phyloP scores from a whole-genome alignment of 1,139 yeast genomes.

The Tardiomyces digboiensis region DNA sequence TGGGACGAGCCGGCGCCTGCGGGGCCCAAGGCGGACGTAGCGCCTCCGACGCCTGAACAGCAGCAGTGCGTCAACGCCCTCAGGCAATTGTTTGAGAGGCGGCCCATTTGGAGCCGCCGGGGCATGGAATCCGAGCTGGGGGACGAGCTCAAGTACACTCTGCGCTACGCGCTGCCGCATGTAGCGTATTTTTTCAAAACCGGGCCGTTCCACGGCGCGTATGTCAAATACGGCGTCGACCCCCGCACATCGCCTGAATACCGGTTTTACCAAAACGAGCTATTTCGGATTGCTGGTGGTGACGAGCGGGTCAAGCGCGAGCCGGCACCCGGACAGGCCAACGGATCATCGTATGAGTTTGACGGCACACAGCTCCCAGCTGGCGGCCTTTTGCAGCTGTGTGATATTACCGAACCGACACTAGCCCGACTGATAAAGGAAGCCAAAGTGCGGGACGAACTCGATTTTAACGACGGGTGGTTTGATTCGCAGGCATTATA shows the following conservation, averaged over 20 bases:
- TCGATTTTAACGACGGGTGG: conserved; percentile 60
- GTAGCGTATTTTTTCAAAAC: conserved; percentile 71
- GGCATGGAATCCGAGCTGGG: conserved; percentile 51
- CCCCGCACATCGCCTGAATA: conserved; percentile 49
- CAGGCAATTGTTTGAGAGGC: conserved; percentile 43
- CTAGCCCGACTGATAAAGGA: conserved; percentile 40
- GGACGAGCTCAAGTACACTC: conserved; percentile 32
- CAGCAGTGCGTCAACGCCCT: conserved; percentile 47
- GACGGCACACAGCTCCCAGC: conserved; percentile 64
- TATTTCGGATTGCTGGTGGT: conserved; percentile 48
- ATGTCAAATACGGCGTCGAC: conserved; percentile 68
- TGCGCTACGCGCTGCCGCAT: conserved; percentile 75
- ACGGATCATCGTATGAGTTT: conserved; percentile 43
- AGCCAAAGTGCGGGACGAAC: conserved; percentile 23
- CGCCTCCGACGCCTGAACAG: conserved; percentile 24
- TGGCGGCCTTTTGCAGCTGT: conserved; percentile 70
- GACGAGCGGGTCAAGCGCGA: conserved; percentile 10
- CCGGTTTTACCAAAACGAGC: conserved; percentile 75
- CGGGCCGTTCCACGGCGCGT: conserved; percentile 97
- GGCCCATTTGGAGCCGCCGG: conserved; percentile 84
- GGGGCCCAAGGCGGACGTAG: conserved; percentile 34
- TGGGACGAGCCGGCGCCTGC: conserved; percentile 41
- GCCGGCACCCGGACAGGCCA: background rate
- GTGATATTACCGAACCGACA: conserved; percentile 65
- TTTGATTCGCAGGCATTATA: conserved; percentile 50